Base-by-base conservation (phyloP, 1,139 yeast species). In the Pichia kudriavzevii region DNA sequence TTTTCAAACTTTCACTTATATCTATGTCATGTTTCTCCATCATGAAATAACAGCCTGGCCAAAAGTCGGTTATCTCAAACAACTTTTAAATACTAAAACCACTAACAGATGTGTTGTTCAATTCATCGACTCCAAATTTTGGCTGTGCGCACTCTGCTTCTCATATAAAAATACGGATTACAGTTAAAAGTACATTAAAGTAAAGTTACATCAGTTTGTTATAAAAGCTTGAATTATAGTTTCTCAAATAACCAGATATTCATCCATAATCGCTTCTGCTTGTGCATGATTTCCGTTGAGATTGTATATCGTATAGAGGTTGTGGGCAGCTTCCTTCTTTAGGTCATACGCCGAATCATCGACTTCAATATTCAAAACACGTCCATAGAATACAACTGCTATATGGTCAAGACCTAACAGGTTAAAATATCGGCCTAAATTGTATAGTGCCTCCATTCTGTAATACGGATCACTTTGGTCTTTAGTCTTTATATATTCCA, bases 341-440 rank as follows among this genome's bases (percentile, higher is more conserved):
- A 87, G 54, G 52, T 78, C 83, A 46, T 70, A 79, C 6, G 30
- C 23, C 10, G 39, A 26, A 23, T 50, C 52, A 18, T 52, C 53
- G n/a, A 54, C 51, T 12, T 59, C 48, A 11, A 51, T 42, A 22
- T 44, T 55, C 27, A 88, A 58, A 1, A 81, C 95, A 35, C 67
- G 69, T 28, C 79, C 70, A 55, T 91, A 91, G 50, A 76, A 85
- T 26, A 61, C 64, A 7, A 79, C 66, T 0, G 98, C 97, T 25
- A 81, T 62, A 1, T 82, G 65, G 3, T 75, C 68, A 26, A 91
- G 64, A 0, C 95, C 94, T 11, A 88, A 61, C 59, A 82, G 69
- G 52, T 91, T 97, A 60, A 81, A 91, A 4, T 84, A 68, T 30
- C 95, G 67, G 0, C 93, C 99, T 36, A 87, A 52, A 48, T 91